Base-by-base conservation (phyloP, 495 filamentous ascomycete genomes). In the Neurospora tetrasperma region DNA sequence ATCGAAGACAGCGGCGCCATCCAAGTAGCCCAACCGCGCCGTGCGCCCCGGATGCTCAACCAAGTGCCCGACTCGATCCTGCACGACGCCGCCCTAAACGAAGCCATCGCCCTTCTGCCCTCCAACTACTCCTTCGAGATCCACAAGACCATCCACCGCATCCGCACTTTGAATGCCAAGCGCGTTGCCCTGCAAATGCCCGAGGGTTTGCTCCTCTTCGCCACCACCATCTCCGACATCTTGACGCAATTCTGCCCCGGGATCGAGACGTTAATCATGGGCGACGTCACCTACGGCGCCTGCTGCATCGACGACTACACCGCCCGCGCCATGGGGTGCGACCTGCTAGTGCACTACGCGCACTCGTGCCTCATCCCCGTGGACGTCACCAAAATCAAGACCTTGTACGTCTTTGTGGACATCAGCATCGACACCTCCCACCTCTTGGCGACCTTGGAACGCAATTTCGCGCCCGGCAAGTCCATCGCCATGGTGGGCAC, bases 301-400 rank as follows among this genome's bases (percentile, higher is more conserved):
- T 99, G 96, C 84, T 99, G 96, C 78, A 98, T 99, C 74, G 96
- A 99, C 79, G 96, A 99, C 83, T 99, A 95, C 82, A 98, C 96
- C 0, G 96, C 96, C 0, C 88, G 96, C 23, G 96, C 96, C 0
- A 87, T 99, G 38, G 96, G 93, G 1, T 99, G 96, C 77, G 96
- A 99, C 79, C 83, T 99, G 4, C 86, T 99, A 6, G 93, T 99
- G 2, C 96, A 99, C 82, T 99, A 99, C 78, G 96, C 96, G 0
- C 96, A 99, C 80, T 94, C 90, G 80, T 99, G 96, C 76, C 86
- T 99, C 14, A 97, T 99, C 75, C 96, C 96, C 0, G 94, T 98
- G 0, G 94, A 96, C 77, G 91, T 97, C 11, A 99, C 96, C 23
- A 91, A 91, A 78, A 97, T 99, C 78, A 94, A 94, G 79, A 97